Evolutionary conservation across 495 filamentous ascomycete genomes (phyloP).

Genomic region (Pseudomonodictys pantanalensis): DNA sequence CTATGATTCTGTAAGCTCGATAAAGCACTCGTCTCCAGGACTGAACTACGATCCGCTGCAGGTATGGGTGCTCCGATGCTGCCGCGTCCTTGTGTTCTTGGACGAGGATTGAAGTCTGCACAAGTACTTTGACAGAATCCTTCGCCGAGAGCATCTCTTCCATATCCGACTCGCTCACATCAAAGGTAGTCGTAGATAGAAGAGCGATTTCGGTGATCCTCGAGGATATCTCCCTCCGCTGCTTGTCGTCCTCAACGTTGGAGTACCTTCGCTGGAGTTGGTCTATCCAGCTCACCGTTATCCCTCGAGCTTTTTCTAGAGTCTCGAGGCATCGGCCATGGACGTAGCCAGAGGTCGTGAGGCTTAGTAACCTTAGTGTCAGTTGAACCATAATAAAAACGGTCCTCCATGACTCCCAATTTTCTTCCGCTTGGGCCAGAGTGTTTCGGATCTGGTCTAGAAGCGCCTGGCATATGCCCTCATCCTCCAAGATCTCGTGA

Average conservation of each 20-base stretch:
- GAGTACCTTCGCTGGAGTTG: constrained; percentile 12
- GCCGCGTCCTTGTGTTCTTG: constrained; percentile 13
- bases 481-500: constrained; percentile 14
- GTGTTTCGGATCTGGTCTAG: constrained; percentile 4
- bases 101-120: constrained; percentile 28
- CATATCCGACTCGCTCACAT: too few relatives aligned
- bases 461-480: constrained; percentile 3
- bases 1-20: constrained; percentile 1
- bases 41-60: constrained; percentile 4
- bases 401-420: constrained; percentile 30
- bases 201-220: constrained; percentile 28
- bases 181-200: constrained; percentile 22
- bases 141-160: constrained; percentile 16
- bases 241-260: not conserved
- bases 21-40: not conserved
- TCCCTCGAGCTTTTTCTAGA: constrained; percentile 10
- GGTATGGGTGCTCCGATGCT: not conserved
- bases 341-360: not conserved
- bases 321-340: not conserved
- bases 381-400: constrained; percentile 19
- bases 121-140: constrained; percentile 5
- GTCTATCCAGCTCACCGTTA: constrained; percentile 14
- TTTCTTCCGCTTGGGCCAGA: constrained; percentile 17
- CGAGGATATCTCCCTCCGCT: constrained; percentile 15
- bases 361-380: constrained; percentile 13